These are phyloP conservation scores for Phtheirospermum japonicum DNA, from an alignment of 257 asterid species.

Conservation along the genomic window DNA sequence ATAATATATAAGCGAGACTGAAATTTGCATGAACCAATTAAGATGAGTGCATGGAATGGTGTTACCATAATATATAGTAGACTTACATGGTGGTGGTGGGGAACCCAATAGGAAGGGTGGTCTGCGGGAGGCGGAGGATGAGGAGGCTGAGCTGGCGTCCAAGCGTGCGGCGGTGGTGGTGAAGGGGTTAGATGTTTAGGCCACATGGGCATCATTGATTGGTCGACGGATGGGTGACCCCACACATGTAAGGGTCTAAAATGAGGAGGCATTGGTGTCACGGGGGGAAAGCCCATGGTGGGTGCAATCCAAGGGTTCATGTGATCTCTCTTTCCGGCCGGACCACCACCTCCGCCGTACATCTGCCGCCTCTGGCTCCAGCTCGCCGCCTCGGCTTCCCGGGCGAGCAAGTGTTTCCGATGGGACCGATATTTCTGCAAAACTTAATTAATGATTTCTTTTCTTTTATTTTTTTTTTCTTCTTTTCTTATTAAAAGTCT, in stretches of 20 bases:
- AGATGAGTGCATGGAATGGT: not conserved
- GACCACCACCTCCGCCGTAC: constrained; percentile 31
- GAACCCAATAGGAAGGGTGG: constrained; percentile 60
- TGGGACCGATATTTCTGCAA: constrained; percentile 87
- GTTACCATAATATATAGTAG: not conserved
- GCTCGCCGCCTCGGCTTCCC: constrained; percentile 83
- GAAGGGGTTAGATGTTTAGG: constrained; percentile 63
- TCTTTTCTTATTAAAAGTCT: too few species aligned
- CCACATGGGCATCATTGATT: constrained; percentile 73
- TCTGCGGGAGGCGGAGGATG: constrained; percentile 38
- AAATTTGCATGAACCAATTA: not conserved
- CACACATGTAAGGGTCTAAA: constrained; percentile 91
- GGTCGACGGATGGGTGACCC: constrained; percentile 94
- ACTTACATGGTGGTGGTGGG: constrained; percentile 59
- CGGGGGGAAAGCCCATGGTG: constrained; percentile 69
- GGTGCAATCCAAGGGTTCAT: constrained; percentile 49
- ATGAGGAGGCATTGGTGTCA: constrained; percentile 58
- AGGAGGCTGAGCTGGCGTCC: constrained; percentile 39
- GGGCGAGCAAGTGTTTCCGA: constrained; percentile 74
- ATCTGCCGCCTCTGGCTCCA: constrained; percentile 82
- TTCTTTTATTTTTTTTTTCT: not conserved
- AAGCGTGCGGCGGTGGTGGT: constrained; percentile 34
- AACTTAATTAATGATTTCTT: not conserved
- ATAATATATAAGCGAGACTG: not conserved
- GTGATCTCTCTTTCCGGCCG: constrained; percentile 49